These are phyloP conservation scores for Monosporascus sp. DNA, from an alignment of 2,329 filamentous ascomycete genomes.

Conservation along the genomic window DNA sequence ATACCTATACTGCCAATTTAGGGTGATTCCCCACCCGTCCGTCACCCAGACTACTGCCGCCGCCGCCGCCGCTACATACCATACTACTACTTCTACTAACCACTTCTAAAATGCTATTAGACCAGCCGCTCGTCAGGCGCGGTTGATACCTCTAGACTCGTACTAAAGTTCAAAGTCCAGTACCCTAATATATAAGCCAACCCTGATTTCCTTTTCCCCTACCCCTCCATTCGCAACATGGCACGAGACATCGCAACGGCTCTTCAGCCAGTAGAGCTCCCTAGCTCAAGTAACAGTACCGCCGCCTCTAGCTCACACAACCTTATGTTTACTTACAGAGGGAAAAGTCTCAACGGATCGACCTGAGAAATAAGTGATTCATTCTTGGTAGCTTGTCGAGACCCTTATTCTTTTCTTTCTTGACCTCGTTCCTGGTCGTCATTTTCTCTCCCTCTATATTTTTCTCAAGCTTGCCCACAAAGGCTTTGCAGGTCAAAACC, in stretches of 20 bases:
- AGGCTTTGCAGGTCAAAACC: neutral
- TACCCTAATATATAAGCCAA: neutral
- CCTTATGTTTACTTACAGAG: neutral
- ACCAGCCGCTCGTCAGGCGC: neutral
- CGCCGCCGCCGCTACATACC: neutral
- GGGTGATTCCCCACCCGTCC: too few species aligned
- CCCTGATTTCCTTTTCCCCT: neutral
- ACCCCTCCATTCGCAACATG: conserved; percentile 1
- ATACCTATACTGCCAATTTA: too few species aligned
- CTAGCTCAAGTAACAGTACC: neutral
- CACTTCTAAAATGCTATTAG: neutral
- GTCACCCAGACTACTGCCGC: too few species aligned
- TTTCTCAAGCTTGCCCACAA: neutral
- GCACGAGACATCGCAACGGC: conserved; percentile 2
- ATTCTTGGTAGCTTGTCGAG: too few species aligned
- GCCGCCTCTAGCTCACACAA: neutral
- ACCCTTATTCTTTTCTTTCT: too few species aligned
- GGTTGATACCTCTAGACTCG: neutral
- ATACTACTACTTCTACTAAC: neutral
- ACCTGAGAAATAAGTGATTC: too few species aligned
- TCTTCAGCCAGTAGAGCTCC: neutral
- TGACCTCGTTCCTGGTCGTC: too few species aligned
- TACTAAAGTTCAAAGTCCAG: neutral
- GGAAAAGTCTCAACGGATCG: neutral
- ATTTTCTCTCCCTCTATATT: too few species aligned